Percentiles rank a stretch among this genome's conserved stretches.
These are phyloP conservation scores for Posidonia oceanica DNA, from an alignment of 116 monocot species.

Conservation along the genomic window DNA sequence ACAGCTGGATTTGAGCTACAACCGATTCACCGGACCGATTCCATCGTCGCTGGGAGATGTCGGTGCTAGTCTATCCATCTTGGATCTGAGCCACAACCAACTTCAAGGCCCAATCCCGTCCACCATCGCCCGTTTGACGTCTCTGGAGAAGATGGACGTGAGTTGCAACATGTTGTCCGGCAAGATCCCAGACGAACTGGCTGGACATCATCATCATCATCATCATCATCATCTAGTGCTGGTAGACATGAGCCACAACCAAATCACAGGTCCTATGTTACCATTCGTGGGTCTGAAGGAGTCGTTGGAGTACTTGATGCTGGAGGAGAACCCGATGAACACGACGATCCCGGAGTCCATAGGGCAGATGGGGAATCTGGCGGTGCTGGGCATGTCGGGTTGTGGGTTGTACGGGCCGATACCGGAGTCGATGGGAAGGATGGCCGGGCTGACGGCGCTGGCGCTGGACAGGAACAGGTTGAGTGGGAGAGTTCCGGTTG, in stretches of 20 bases:
- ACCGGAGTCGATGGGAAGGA: slow-evolving; percentile 15
- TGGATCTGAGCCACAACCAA: slow-evolving; percentile 45
- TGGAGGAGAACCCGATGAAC: slow-evolving; percentile 40
- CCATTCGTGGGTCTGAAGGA: neutral
- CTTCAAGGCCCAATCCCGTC: slow-evolving; percentile 30
- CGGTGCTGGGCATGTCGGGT: slow-evolving; percentile 12
- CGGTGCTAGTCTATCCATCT: slow-evolving; percentile 22
- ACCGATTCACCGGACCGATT: slow-evolving; percentile 30
- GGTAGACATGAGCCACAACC: no score
- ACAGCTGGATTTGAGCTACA: slow-evolving; percentile 60
- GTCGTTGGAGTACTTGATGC: slow-evolving; percentile 40
- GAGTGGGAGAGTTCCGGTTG: slow-evolving; percentile 7
- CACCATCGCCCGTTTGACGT: slow-evolving; percentile 19
- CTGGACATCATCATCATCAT: no score
- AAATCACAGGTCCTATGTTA: no score
- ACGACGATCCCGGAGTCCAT: slow-evolving; percentile 29
- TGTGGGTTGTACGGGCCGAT: slow-evolving; percentile 39
- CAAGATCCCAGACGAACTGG: slow-evolving; percentile 14
- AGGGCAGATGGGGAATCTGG: slow-evolving; percentile 10
- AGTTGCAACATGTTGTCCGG: slow-evolving; percentile 43
- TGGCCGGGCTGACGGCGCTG: slow-evolving; percentile 13
- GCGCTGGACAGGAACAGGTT: slow-evolving; percentile 13
- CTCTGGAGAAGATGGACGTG: slow-evolving; percentile 41
- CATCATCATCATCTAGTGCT: no score
- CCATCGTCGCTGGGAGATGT: slow-evolving; percentile 35